Conservation (phyloP, 106 monocot genomes). For the Gastrodia elata region DNA sequence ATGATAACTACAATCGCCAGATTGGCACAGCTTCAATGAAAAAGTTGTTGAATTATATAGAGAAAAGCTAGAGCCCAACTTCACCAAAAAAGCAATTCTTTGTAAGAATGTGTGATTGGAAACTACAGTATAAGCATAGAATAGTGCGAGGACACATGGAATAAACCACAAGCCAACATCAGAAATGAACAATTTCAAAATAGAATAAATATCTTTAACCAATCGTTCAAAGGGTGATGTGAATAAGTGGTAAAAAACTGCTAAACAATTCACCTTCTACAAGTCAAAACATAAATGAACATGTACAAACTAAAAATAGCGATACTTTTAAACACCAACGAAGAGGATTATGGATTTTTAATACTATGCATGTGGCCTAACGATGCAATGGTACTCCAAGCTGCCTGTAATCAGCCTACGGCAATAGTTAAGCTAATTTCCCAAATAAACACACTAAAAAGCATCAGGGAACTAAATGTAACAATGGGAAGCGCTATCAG, state of each 20-base stretch:
- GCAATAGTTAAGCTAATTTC: not conserved
- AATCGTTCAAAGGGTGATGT: not conserved
- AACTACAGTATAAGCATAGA: not conserved
- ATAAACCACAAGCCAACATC: not conserved
- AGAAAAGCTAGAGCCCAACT: not conserved
- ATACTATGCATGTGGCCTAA: not conserved
- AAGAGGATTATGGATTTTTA: not conserved
- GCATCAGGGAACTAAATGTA: not conserved
- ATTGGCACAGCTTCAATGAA: not conserved
- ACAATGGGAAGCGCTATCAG: not conserved
- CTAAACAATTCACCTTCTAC: not conserved
- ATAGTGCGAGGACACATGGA: not conserved
- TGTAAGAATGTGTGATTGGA: not conserved
- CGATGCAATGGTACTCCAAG: not conserved
- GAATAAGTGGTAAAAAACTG: not conserved
- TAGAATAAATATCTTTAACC: not conserved
- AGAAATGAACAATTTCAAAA: not conserved
- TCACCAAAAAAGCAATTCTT: not conserved
- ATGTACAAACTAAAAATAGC: not conserved
- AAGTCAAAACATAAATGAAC: slow-evolving; percentile 2
- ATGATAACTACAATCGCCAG: not conserved
- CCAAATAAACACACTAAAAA: not conserved
- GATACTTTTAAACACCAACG: not conserved
- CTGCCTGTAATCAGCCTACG: not conserved
- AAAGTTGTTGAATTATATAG: not conserved